Base-by-base conservation (phyloP, 306 rosid genomes). In the Cicer judaicum region DNA sequence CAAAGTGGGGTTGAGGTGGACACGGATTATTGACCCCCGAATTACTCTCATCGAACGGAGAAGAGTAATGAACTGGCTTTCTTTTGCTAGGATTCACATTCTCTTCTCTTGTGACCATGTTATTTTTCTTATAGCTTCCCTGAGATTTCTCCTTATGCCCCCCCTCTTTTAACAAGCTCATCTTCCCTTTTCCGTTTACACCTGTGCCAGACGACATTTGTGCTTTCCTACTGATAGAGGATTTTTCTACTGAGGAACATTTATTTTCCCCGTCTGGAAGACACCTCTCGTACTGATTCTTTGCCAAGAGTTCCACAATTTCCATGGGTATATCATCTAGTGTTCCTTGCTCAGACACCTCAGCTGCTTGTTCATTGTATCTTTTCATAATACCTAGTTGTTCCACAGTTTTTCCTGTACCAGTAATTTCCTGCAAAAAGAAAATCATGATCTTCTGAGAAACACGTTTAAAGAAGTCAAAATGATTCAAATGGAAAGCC, bases 261-360 rank as follows among this genome's bases (percentile, higher is more conserved):
- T 68, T 85, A 64, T 81, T 76, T 75, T 86, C 90, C 64, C 75
- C 81, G 74, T 87, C 91, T 24, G 84, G 88, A 75, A 84, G 94
- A 77, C 84, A 74, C 79, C 98, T 90, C 86, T 92, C 97, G 16
- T 89, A 90, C 82, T 92, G 97, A 86, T 86, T 81, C 86, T 75
- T 89, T 0, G 98, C 98, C 97, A 95, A 79, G 68, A 92, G 90
- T 83, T 95, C 99, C 36, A 92, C 96, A 64, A 95, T 90, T 80
- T 94, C 99, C 98, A 89, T 92, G 21, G 96, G 98, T 59, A 92
- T 89, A 77, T 88, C 99, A 83, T 95, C 98, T 12, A 49, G 73
- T 70, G 87, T 68, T 65, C 90, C 97, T 18, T 79, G 78, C 70
- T 92, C 92, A 66, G 92, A 76, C 55, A 41, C 82, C 69, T 62